Percentiles rank a stretch among this genome's conserved stretches.
phyloP scores from a whole-genome alignment of 148 eudicot species.

The Cornus controversa region DNA sequence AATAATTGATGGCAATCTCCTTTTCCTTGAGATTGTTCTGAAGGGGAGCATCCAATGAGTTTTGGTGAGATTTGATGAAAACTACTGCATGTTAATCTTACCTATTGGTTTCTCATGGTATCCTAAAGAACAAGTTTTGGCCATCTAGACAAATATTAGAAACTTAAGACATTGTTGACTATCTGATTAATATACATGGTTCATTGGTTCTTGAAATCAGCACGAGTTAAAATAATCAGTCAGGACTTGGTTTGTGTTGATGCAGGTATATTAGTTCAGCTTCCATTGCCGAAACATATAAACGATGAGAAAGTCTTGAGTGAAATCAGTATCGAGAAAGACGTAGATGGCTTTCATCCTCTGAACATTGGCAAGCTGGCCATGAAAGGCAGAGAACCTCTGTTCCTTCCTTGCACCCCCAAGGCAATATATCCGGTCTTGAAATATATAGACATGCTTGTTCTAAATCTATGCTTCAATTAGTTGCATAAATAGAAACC shows the following conservation, averaged over 20 bases:
- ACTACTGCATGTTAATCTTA: not conserved
- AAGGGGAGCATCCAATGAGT: not conserved
- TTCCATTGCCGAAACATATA: conserved; percentile 94
- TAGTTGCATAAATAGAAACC: not conserved
- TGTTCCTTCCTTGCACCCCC: conserved; percentile 93
- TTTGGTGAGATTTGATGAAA: not conserved
- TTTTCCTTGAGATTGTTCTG: not conserved
- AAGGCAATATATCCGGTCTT: conserved; percentile 53
- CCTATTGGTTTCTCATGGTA: conserved; percentile 1
- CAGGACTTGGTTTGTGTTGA: not conserved
- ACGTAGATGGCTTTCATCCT: conserved; percentile 99
- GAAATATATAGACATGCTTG: conserved; percentile 32
- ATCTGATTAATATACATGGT: not conserved
- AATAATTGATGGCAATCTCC: not conserved
- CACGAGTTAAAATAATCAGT: not conserved
- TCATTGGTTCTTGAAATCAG: conserved; percentile 9
- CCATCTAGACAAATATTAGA: not conserved
- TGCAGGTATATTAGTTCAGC: conserved; percentile 95
- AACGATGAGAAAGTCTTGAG: conserved; percentile 80
- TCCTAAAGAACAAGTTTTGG: not conserved
- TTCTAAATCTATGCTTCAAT: conserved; percentile 14
- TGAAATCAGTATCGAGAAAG: conserved; percentile 88
- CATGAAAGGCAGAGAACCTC: conserved; percentile 99
- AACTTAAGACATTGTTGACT: not conserved
- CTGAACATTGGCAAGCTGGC: conserved; percentile 98